phyloP scores from a whole-genome alignment of 2,329 filamentous ascomycete species.

The Penicillium rolfsii region DNA sequence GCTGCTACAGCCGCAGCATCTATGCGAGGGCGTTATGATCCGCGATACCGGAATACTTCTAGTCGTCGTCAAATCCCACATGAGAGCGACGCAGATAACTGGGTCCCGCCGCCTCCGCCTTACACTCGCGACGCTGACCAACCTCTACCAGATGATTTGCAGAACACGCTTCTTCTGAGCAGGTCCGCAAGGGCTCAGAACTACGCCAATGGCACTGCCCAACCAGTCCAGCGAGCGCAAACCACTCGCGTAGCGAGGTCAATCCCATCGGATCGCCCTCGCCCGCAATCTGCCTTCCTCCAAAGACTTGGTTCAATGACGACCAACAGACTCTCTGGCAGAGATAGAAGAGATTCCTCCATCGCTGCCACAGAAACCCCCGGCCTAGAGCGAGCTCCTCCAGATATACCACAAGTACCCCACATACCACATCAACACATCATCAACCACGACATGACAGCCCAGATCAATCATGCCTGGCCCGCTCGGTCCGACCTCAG shows the following conservation, averaged over 20 bases:
- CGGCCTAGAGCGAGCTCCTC: conserved; percentile 16
- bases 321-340: conserved; percentile 25
- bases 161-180: conserved; percentile 38
- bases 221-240: conserved; percentile 28
- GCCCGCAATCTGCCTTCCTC: conserved; percentile 32
- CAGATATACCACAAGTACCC: not conserved
- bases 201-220: conserved; percentile 1
- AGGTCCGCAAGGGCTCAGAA: conserved; percentile 24
- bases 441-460: not conserved
- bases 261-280: conserved; percentile 26
- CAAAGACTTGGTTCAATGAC: conserved; percentile 36
- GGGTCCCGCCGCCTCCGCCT: conserved; percentile 82
- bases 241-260: conserved; percentile 33
- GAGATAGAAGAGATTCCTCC: conserved; percentile 25
- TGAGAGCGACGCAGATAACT: conserved; percentile 85
- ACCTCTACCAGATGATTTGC: conserved; percentile 45
- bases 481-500: conserved; percentile 9
- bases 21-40: conserved; percentile 68
- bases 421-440: conserved; percentile 2
- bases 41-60: conserved; percentile 42
- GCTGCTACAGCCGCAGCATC: conserved; percentile 74
- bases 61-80: conserved; percentile 69
- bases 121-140: conserved; percentile 55
- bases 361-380: conserved; percentile 8
- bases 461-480: not conserved